Percentiles rank a stretch among this genome's conserved stretches.
These are phyloP conservation scores for Trichoderma lentiforme DNA, from an alignment of 2,329 filamentous ascomycete species.

Conservation along the genomic window DNA sequence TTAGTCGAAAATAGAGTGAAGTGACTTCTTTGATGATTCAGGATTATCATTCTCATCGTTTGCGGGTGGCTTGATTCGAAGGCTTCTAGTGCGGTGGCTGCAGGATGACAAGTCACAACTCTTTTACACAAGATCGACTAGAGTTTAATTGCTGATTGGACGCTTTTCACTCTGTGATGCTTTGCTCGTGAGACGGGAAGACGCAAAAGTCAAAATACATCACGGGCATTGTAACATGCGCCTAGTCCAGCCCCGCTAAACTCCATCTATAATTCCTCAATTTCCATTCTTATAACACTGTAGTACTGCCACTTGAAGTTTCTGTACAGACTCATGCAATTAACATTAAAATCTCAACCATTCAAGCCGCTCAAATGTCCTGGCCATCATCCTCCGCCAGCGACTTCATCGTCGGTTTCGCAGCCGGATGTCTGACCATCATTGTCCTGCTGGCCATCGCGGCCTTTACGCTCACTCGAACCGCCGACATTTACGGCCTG, in stretches of 20 bases:
- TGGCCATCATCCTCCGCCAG: neutral
- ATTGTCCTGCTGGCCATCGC: neutral
- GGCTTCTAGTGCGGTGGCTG: neutral
- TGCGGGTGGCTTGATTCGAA: neutral
- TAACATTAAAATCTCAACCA: too few species aligned
- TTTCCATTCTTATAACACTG: neutral
- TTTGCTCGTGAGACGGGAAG: neutral
- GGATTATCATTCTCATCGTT: neutral
- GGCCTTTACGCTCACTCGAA: neutral
- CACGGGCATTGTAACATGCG: neutral
- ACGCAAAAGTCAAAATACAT: neutral
- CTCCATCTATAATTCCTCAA: neutral
- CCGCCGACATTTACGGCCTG: constrained; percentile 42
- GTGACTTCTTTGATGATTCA: neutral
- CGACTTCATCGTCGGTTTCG: neutral
- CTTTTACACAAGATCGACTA: too few species aligned
- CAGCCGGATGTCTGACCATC: neutral
- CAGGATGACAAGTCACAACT: neutral
- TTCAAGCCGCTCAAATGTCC: neutral
- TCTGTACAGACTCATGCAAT: neutral
- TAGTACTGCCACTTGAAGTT: neutral
- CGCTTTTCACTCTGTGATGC: neutral
- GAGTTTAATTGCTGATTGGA: neutral
- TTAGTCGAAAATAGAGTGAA: neutral
- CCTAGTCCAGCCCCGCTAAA: neutral